Evolutionary conservation across 164 flowering plant species (phyloP).

Genomic region (Stephania japonica): DNA sequence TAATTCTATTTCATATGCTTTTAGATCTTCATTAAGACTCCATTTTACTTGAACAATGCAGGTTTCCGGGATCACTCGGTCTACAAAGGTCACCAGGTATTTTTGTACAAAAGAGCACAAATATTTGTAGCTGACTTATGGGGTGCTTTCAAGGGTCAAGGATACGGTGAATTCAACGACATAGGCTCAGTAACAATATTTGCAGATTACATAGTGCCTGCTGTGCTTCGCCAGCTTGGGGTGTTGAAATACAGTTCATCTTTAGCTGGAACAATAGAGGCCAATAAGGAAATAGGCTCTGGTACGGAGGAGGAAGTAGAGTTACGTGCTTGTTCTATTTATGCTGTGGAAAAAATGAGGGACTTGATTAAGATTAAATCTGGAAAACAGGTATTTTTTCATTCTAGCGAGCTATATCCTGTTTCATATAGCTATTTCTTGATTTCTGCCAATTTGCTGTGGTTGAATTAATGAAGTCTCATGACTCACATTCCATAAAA

Average conservation of each 20-base stretch:
- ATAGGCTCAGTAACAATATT: conserved; percentile 73
- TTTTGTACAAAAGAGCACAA: conserved; percentile 95
- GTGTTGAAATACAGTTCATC: conserved; percentile 66
- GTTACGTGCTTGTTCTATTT: conserved; percentile 77
- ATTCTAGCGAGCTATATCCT: neutral
- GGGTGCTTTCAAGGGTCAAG: conserved; percentile 92
- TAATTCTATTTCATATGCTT: neutral
- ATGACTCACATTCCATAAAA: neutral
- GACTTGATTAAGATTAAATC: conserved; percentile 50
- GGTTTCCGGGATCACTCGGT: conserved; percentile 92
- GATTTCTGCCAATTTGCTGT: no score
- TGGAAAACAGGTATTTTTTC: conserved; percentile 58
- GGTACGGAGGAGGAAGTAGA: conserved; percentile 96
- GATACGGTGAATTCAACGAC: conserved; percentile 78
- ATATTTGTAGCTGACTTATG: conserved; percentile 93
- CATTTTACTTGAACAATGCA: conserved; percentile 20
- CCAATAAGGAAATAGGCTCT: conserved; percentile 50
- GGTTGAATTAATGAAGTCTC: no score
- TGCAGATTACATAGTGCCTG: conserved; percentile 94
- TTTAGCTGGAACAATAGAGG: conserved; percentile 48
- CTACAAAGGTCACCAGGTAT: conserved; percentile 90
- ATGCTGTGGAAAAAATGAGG: conserved; percentile 88
- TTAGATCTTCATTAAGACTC: neutral
- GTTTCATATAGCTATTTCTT: neutral
- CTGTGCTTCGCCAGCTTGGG: conserved; percentile 80